phyloP scores from a whole-genome alignment of 2,329 filamentous ascomycete species.

The Thelonectria olida region DNA sequence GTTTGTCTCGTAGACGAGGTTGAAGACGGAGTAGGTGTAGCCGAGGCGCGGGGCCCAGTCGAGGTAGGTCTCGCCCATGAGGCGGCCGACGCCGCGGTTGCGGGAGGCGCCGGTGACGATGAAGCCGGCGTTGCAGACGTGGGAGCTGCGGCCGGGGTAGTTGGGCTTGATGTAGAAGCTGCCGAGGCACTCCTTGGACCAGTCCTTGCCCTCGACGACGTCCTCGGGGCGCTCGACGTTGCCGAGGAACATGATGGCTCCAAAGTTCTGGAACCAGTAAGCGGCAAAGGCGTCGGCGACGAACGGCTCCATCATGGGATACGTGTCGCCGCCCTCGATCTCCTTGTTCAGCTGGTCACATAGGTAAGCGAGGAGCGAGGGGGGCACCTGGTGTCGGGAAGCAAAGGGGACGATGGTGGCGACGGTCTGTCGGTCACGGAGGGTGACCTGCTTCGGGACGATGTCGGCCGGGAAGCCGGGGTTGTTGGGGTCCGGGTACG shows the following conservation, averaged over 20 bases:
- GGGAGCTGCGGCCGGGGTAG: constrained; percentile 89
- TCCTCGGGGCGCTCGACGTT: constrained; percentile 72
- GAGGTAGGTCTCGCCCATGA: constrained; percentile 81
- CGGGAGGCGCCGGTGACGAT: constrained; percentile 78
- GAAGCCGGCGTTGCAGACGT: constrained; percentile 88
- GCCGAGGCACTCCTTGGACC: constrained; percentile 83
- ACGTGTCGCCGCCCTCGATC: constrained; percentile 91
- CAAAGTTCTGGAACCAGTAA: constrained; percentile 94
- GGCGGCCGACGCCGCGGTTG: constrained; percentile 77
- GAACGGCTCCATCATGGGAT: constrained; percentile 85
- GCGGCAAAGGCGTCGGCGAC: constrained; percentile 77
- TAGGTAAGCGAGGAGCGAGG: constrained; percentile 78
- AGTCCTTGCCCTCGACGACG: constrained; percentile 70
- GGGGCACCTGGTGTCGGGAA: constrained; percentile 79
- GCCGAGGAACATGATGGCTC: constrained; percentile 86
- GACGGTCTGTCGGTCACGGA: constrained; percentile 84
- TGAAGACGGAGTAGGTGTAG: constrained; percentile 93
- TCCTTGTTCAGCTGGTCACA: constrained; percentile 88
- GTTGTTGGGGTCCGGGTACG: constrained; percentile 70
- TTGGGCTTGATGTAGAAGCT: constrained; percentile 97
- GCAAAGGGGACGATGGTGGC: constrained; percentile 87
- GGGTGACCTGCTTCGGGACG: constrained; percentile 78
- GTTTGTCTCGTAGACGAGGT: constrained; percentile 93
- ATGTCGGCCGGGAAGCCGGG: constrained; percentile 75
- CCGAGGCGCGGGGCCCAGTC: constrained; percentile 83